Conservation (phyloP, 495 filamentous ascomycete genomes). For the Xylaria longipes region DNA sequence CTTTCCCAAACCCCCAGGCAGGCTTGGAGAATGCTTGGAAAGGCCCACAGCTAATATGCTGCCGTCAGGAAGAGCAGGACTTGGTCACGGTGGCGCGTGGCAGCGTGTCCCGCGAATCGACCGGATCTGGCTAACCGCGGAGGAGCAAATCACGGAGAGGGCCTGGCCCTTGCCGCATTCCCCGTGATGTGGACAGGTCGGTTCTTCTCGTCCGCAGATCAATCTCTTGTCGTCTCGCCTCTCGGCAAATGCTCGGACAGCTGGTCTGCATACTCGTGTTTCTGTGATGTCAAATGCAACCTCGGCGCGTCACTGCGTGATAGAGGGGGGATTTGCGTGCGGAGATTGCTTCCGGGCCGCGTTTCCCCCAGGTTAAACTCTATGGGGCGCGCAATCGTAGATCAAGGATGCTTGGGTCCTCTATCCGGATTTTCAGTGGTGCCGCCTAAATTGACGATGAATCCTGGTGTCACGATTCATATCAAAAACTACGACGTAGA, state of each 20-base stretch:
- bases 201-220: slow-evolving; percentile 50
- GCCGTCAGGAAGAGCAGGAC: background rate
- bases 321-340: slow-evolving; percentile 3
- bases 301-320: slow-evolving; percentile 9
- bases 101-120: slow-evolving; percentile 24
- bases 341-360: slow-evolving; percentile 33
- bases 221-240: slow-evolving; percentile 34
- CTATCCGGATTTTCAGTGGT: background rate
- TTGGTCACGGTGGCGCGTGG: slow-evolving; percentile 11
- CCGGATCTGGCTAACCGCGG: slow-evolving; percentile 38
- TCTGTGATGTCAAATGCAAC: slow-evolving; percentile 27
- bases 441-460: slow-evolving; percentile 16
- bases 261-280: background rate
- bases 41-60: slow-evolving; percentile 17
- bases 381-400: slow-evolving; percentile 4
- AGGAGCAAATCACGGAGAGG: slow-evolving; percentile 28
- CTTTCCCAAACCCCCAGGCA: background rate
- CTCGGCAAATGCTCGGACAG: slow-evolving; percentile 70
- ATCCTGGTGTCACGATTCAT: background rate
- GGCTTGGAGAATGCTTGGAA: slow-evolving; percentile 15
- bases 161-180: slow-evolving; percentile 29
- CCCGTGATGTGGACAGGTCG: slow-evolving; percentile 30
- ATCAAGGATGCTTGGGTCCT: background rate
- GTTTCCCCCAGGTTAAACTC: slow-evolving; percentile 40
- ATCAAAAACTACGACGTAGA: background rate